A percentile compares a stretch with the other conserved stretches of the same genome.
Evolutionary conservation across 2,329 filamentous ascomycete genomes (phyloP).

Genomic region (Diaporthe nobilis): DNA sequence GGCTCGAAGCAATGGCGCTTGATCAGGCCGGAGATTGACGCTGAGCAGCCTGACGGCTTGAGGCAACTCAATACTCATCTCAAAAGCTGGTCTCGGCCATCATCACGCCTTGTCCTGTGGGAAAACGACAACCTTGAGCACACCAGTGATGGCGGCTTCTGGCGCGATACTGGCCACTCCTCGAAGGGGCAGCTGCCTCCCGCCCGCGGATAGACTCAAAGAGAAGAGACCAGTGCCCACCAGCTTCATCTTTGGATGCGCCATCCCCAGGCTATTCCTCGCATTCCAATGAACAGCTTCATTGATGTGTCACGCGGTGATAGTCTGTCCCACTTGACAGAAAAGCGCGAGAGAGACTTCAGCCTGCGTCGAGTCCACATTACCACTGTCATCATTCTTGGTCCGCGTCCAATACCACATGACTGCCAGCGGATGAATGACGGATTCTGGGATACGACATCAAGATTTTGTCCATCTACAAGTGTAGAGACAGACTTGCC

Average conservation of each 20-base stretch:
- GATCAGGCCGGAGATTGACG: background rate
- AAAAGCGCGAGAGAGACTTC: background rate
- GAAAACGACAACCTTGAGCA: background rate
- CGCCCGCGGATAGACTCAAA: too few species aligned
- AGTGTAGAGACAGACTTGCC: background rate
- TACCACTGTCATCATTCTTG: too few species aligned
- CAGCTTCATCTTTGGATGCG: too few species aligned
- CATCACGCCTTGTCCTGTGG: background rate
- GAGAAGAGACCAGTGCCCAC: too few species aligned
- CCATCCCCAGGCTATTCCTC: background rate
- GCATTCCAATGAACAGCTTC: background rate
- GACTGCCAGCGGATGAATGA: background rate
- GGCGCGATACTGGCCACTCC: background rate
- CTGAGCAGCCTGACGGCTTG: background rate
- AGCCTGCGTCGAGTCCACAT: background rate
- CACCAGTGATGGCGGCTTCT: background rate
- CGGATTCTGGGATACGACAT: background rate
- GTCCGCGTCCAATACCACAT: background rate
- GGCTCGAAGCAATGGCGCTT: background rate
- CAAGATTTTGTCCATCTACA: background rate
- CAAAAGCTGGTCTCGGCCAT: background rate
- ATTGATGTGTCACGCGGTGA: background rate
- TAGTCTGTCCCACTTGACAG: background rate
- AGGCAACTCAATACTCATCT: too few species aligned
- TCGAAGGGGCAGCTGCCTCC: background rate